phyloP scores from a whole-genome alignment of 2,329 filamentous ascomycete genomes.

The Mycosphaerelloides madeirae region DNA sequence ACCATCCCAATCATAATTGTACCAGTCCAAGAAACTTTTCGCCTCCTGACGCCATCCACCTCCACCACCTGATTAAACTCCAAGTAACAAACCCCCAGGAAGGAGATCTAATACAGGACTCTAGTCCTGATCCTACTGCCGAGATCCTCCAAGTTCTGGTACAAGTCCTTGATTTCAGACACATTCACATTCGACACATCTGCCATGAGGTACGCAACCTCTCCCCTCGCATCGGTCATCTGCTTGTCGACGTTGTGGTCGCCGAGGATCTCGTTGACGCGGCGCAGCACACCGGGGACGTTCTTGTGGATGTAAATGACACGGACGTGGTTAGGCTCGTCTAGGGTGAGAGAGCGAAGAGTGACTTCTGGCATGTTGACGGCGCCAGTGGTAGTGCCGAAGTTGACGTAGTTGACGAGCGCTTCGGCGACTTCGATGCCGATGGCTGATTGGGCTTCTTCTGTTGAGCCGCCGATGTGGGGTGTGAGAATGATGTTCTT shows the following conservation, averaged over 20 bases:
- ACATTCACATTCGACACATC: conserved; percentile 85
- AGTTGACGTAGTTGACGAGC: conserved; percentile 90
- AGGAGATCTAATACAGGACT: conserved; percentile 40
- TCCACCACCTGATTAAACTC: not conserved
- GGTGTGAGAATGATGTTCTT: conserved; percentile 94
- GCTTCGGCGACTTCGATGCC: conserved; percentile 90
- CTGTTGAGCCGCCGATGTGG: conserved; percentile 95
- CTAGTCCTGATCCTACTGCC: conserved; percentile 44
- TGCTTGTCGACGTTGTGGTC: conserved; percentile 99
- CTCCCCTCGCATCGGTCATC: conserved; percentile 90
- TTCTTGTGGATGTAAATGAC: conserved; percentile 97
- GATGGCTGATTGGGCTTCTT: conserved; percentile 95
- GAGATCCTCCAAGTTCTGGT: conserved; percentile 73
- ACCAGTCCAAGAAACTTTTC: not conserved
- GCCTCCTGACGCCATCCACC: not conserved
- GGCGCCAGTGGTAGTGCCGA: conserved; percentile 82
- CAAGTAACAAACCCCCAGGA: not conserved
- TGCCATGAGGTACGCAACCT: conserved; percentile 95
- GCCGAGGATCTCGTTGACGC: conserved; percentile 90
- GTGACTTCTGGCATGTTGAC: conserved; percentile 97
- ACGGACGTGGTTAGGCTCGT: conserved; percentile 83
- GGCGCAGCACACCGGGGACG: conserved; percentile 87
- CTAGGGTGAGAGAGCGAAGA: conserved; percentile 81
- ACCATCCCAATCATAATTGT: not conserved
- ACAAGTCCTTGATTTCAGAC: conserved; percentile 78